A percentile compares a stretch with the other conserved stretches of the same genome.
Conservation (phyloP, 2,329 filamentous ascomycete genomes). For the Paecilomyces sp. region DNA sequence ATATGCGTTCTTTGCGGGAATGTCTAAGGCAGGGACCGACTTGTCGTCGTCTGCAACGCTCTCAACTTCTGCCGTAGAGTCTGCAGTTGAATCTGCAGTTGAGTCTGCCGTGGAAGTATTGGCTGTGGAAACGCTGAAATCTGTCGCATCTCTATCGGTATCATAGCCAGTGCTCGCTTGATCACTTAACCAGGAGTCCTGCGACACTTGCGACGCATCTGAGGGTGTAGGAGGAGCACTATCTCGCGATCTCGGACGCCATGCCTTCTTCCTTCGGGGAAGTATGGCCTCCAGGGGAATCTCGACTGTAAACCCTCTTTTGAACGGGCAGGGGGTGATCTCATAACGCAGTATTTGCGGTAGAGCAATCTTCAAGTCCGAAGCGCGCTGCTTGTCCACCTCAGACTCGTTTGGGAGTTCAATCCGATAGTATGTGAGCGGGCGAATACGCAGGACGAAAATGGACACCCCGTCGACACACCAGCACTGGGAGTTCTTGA, state of each 20-base stretch:
- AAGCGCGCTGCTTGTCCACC: conserved; percentile 58
- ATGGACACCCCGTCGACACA: conserved; percentile 77
- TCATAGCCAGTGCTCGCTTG: conserved; percentile 22
- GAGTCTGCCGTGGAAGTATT: neutral
- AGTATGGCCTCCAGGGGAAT: conserved; percentile 62
- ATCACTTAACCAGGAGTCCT: conserved; percentile 13
- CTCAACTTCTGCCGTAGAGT: neutral
- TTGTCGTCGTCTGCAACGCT: neutral
- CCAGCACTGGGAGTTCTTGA: conserved; percentile 90
- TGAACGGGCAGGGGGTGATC: conserved; percentile 80
- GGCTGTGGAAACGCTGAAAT: conserved; percentile 14
- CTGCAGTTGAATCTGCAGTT: neutral
- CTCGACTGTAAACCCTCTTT: conserved; percentile 65
- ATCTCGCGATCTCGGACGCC: conserved; percentile 53
- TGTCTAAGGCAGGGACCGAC: neutral
- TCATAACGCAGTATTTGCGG: conserved; percentile 74
- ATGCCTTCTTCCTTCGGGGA: conserved; percentile 60
- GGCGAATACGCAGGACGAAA: conserved; percentile 79
- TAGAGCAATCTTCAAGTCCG: conserved; percentile 62
- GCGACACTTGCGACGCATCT: conserved; percentile 8
- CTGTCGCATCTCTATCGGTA: conserved; percentile 25
- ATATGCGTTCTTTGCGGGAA: conserved; percentile 6
- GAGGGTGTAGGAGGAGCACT: conserved; percentile 15
- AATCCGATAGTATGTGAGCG: conserved; percentile 83
- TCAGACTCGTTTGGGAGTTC: conserved; percentile 64